Percentiles rank a stretch among this genome's conserved stretches.
phyloP scores from a whole-genome alignment of 176 grass and related monocot species.

The Eragrostis nindensis region DNA sequence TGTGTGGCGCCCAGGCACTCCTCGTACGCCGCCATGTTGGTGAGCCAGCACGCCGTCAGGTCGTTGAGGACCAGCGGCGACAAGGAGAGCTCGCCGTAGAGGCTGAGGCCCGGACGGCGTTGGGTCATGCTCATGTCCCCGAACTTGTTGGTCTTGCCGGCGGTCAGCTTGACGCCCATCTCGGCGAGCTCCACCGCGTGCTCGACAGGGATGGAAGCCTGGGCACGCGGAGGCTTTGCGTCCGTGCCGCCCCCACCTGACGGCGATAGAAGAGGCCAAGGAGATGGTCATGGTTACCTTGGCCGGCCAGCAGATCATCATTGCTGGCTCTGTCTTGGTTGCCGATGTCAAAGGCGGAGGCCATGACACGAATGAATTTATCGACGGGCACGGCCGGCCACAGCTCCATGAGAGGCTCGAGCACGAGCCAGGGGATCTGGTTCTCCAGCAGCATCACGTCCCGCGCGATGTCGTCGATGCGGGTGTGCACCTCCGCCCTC shows the following conservation, averaged over 20 bases:
- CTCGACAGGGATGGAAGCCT: background rate
- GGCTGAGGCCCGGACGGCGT: background rate
- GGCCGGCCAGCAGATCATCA: background rate
- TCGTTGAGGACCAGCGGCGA: background rate
- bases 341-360: background rate
- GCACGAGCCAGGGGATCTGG: slow-evolving; percentile 19
- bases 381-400: background rate
- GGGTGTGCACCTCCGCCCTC: background rate
- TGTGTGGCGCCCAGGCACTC: background rate
- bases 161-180: background rate
- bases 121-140: background rate
- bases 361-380: background rate
- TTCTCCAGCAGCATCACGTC: slow-evolving; percentile 28
- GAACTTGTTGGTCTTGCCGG: background rate
- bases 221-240: background rate
- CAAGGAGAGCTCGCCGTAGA: slow-evolving; percentile 17
- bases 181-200: slow-evolving; percentile 6
- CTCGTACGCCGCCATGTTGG: slow-evolving; percentile 23
- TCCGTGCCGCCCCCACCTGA: background rate
- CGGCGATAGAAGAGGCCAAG: slow-evolving; percentile 3
- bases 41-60: background rate
- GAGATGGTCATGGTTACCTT: background rate
- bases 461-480: background rate
- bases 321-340: background rate
- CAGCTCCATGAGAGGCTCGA: slow-evolving; percentile 1